Evolutionary conservation across 2,329 filamentous ascomycete species (phyloP).

Genomic region (Exophiala aquamarina): DNA sequence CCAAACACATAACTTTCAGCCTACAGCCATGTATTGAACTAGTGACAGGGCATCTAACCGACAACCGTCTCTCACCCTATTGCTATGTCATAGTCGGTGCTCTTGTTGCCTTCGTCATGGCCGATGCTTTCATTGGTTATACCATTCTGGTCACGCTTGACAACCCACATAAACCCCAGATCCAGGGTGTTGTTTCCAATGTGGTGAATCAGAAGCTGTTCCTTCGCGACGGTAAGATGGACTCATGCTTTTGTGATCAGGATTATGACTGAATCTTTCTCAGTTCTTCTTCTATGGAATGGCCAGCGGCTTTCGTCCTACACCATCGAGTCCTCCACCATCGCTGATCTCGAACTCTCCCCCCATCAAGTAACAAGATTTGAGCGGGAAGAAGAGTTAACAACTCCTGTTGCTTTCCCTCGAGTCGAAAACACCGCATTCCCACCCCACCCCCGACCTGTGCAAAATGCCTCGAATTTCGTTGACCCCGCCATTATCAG

Average conservation of each 20-base stretch:
- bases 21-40: too few relatives aligned
- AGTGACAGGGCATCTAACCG: too few relatives aligned
- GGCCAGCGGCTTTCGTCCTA: conserved; percentile 54
- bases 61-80: background rate
- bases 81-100: conserved; percentile 10
- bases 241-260: background rate
- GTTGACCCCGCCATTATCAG: conserved; percentile 83
- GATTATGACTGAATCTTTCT: conserved; percentile 34
- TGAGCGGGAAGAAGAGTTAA: conserved; percentile 20
- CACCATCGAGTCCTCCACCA: conserved; percentile 57
- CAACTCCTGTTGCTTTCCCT: conserved; percentile 16
- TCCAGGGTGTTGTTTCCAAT: conserved; percentile 70
- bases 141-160: conserved; percentile 72
- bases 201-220: conserved; percentile 69
- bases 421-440: conserved; percentile 4
- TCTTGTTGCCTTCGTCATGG: conserved; percentile 49
- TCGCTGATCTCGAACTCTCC: conserved; percentile 59
- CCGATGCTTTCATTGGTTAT: conserved; percentile 71
- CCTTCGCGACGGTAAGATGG: conserved; percentile 66
- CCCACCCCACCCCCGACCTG: conserved; percentile 14
- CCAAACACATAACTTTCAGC: too few relatives aligned
- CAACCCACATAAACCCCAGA: conserved; percentile 61
- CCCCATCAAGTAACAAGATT: conserved; percentile 26
- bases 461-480: conserved; percentile 46
- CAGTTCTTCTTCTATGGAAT: conserved; percentile 50